Evolutionary conservation across 208 protist species (phyloP).

Genomic region (Pavlovales sp.): DNA sequence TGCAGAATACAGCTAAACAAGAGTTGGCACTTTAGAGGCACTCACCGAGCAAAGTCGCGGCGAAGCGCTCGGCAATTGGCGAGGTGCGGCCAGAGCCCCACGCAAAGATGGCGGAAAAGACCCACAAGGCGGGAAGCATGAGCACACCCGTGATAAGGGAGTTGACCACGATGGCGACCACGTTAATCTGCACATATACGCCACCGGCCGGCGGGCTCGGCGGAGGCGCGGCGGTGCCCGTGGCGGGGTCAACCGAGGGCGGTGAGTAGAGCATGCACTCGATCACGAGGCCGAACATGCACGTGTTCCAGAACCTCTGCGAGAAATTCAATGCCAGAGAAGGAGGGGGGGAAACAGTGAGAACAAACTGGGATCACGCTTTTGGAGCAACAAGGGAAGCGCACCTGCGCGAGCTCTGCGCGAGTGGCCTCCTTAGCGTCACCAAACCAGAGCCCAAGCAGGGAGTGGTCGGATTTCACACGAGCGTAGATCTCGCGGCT

Average conservation of each 20-base stretch:
- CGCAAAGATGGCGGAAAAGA: background rate
- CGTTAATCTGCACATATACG: background rate
- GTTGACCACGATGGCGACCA: background rate
- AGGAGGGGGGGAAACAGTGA: too few relatives aligned
- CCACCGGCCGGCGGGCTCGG: too few relatives aligned
- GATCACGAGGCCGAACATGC: background rate
- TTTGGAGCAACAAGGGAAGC: too few relatives aligned
- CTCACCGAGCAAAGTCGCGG: background rate
- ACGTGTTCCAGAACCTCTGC: background rate
- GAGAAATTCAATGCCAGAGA: too few relatives aligned
- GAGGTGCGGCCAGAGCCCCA: background rate
- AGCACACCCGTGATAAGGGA: background rate
- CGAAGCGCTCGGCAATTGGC: background rate
- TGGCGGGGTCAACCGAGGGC: too few relatives aligned
- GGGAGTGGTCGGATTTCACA: background rate
- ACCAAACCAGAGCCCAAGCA: background rate
- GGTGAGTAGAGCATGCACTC: background rate
- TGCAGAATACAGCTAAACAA: too few relatives aligned
- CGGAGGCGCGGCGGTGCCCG: too few relatives aligned
- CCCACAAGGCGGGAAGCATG: background rate
- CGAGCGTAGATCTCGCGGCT: too few relatives aligned
- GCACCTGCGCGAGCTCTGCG: too few relatives aligned
- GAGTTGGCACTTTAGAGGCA: too few relatives aligned
- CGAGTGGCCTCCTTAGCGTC: too few relatives aligned
- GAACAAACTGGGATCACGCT: too few relatives aligned